Evolutionary conservation across 805 yeast species (phyloP), one percentile per base, ranked within the genome.

Genomic region (Brettanomyces nanus): DNA sequence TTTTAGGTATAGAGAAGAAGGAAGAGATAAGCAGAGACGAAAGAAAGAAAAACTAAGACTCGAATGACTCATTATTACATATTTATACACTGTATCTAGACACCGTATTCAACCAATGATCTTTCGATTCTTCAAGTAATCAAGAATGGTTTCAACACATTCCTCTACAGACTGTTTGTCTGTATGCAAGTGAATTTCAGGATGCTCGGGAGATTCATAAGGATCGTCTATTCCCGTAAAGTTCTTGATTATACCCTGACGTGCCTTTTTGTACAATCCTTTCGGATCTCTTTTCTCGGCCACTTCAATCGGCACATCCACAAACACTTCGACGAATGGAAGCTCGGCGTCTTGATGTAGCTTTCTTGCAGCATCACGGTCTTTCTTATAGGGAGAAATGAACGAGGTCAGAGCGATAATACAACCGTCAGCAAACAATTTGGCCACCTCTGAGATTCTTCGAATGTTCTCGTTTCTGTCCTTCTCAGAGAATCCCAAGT

Each of bases 261-360:
- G 78, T 14, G 97, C 97, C 72, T 90, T 90, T 65, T 87, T 87
- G 69, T 90, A 90, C 48, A 90, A 68, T 10, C 97, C 97, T 68
- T 90, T 90, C 46, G 97, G 97, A 62, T 90, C 97, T 66, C 97
- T 85, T 62, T 85, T 74, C 69, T 90, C 97, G 36, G 97, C 97
- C 45, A 90, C 86, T 53, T 81, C 87, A 36, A 90, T 70, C 26
- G 97, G 97, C 32, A 87, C 97, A 59, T 89, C 95, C 27, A 89
- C 90, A 49, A 66, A 87, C 6, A 90, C 94, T 66, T 89, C 97
- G 39, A 89, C 74, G 53, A 89, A 89, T 38, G 95, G 90, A 45
- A 90, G 66, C 30, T 72, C 72, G 46, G 80, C 75, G 43, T 77
- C 76, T 45, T 73, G 76, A 59, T 89, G 97, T 45, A 89, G 68